Base-by-base conservation (phyloP, 176 grass and related monocot genomes). In the Alloteropsis semialata region DNA sequence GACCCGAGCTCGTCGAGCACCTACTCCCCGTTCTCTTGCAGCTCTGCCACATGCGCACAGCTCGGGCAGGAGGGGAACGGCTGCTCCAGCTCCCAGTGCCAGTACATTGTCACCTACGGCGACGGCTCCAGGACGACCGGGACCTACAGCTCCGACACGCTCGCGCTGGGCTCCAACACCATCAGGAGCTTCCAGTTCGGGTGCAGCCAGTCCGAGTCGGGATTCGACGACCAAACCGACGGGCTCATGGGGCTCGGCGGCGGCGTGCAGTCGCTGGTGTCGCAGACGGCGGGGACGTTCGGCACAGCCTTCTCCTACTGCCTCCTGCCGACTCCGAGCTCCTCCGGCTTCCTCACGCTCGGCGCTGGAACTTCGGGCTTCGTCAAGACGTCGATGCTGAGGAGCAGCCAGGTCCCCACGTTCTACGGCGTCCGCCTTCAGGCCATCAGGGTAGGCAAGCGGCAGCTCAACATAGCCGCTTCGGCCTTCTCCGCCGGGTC, bases 181-280 rank as follows among this genome's bases (percentile, higher is more conserved):
- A 15, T 88, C 27, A n/a, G 12, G 25, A 27, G 17, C 0, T 93
- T 93, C 59, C 84, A 67, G 72, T 93, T 93, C 68, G 91, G 91
- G 16, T 94, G 94, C 72, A 92, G 92, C 65, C 59, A 90, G 65
- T 24, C 29, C 11, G 93, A 88, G 54, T 33, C 57, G 10, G 89
- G 92, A 2, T 75, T 94, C 32, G 37, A 44, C 42, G 94, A 92
- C 65, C 58, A 81, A 27, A 62, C 87, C 1, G 92, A 84, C 13
- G 94, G 94, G 58, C 88, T 97, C 51, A 82, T 97, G 30, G 94
- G 92, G 17, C 89, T 97, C 59, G 92, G 94, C 37, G 85, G 92
- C 74, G 79, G 57, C 72, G 27, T 15, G 39, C 77, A 72, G 28
- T 97, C 94, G 41, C 81, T 97, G 12, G 85, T 87, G 45, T 90